Evolutionary conservation across 2,329 filamentous ascomycete genomes (phyloP).

Genomic region (Sclerotinia spermophila): DNA sequence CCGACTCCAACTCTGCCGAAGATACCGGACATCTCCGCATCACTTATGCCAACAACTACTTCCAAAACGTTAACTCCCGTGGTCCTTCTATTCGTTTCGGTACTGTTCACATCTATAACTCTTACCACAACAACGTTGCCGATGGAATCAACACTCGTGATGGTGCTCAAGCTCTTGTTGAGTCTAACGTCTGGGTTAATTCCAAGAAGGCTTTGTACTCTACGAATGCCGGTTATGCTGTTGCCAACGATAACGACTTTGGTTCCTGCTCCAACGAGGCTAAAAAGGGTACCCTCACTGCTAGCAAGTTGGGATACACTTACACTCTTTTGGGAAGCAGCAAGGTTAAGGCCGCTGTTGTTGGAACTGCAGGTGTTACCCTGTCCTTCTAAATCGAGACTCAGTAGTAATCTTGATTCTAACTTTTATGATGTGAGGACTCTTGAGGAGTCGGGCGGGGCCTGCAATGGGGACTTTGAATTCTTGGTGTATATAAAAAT

Average conservation of each 20-base stretch:
- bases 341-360: constrained; percentile 43
- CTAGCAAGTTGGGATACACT: constrained; percentile 44
- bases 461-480: neutral
- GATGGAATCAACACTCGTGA: constrained; percentile 52
- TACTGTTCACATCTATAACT: constrained; percentile 13
- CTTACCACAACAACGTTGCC: constrained; percentile 11
- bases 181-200: constrained; percentile 49
- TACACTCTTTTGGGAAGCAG: constrained; percentile 50
- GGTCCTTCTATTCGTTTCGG: constrained; percentile 11
- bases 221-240: constrained; percentile 41
- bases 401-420: neutral
- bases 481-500: neutral
- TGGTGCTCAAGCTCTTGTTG: constrained; percentile 54
- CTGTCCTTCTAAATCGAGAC: constrained; percentile 32
- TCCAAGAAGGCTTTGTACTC: constrained; percentile 39
- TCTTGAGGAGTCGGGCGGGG: neutral
- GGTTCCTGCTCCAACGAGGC: constrained; percentile 48
- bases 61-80: constrained; percentile 14
- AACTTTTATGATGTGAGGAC: neutral
- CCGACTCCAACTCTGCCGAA: constrained; percentile 31
- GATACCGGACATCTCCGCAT: constrained; percentile 33
- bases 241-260: constrained; percentile 45
- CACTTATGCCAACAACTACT: constrained; percentile 31
- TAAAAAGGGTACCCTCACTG: constrained; percentile 45
- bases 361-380: constrained; percentile 38